Conservation (phyloP, 2,329 filamentous ascomycete species). For the Pseudogymnoascus sp. region DNA sequence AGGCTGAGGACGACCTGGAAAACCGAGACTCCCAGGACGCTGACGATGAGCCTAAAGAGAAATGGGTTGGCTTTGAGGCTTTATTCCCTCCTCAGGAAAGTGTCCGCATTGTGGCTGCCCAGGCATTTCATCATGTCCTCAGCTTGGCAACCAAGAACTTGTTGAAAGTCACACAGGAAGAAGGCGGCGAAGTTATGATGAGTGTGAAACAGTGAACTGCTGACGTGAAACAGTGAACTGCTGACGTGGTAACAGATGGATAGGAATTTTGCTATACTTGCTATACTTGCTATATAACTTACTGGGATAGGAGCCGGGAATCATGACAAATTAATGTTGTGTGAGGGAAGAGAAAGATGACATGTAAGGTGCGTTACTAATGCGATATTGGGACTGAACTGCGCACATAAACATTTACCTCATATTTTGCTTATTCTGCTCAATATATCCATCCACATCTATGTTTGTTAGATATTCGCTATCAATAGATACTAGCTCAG, state of each 20-base stretch:
- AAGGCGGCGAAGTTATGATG: slow-evolving; percentile 21
- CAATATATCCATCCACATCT: neutral
- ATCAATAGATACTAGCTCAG: neutral
- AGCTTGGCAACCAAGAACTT: slow-evolving; percentile 58
- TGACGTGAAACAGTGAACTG: neutral
- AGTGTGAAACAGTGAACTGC: slow-evolving; percentile 13
- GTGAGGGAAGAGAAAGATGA: neutral
- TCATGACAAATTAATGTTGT: neutral
- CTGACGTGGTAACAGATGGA: neutral
- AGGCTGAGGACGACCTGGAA: slow-evolving; percentile 22
- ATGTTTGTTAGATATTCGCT: slow-evolving; percentile 2
- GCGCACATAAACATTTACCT: neutral
- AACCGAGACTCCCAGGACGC: slow-evolving; percentile 16
- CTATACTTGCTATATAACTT: neutral
- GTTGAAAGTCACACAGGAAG: slow-evolving; percentile 52
- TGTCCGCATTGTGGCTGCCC: slow-evolving; percentile 54
- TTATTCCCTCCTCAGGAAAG: slow-evolving; percentile 50
- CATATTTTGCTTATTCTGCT: slow-evolving; percentile 6
- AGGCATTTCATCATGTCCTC: slow-evolving; percentile 68
- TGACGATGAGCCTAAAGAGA: slow-evolving; percentile 15
- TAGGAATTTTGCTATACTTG: slow-evolving; percentile 5
- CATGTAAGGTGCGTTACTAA: neutral
- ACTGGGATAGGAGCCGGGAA: neutral
- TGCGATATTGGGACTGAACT: neutral
- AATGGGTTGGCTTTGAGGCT: slow-evolving; percentile 57